Evolutionary conservation across 768 basidiomycete genomes (phyloP), one percentile per base, ranked within the genome.

Genomic region (Neoboletus subvelutipes): DNA sequence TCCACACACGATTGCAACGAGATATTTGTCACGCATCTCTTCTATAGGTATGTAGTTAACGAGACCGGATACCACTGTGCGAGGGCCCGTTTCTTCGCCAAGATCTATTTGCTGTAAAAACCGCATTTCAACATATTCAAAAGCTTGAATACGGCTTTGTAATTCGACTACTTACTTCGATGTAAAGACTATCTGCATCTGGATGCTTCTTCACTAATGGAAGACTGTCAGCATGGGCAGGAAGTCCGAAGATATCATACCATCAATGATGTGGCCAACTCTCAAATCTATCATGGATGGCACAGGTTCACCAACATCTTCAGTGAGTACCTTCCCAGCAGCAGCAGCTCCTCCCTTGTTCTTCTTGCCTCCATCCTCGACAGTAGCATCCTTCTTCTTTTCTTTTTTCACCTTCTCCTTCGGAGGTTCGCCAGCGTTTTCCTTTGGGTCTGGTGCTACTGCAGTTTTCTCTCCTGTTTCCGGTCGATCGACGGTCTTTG

Each of bases 251-350:
- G 33, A 33, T 11, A 33, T 73, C 84, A 68, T 64, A 96, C 94
- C 85, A 69, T 97, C 91, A 18, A 98, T 75, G 60, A 98, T 96
- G 63, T 85, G 87, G 4, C 97, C 96, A 4, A 99, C 93, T 45
- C 96, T 83, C 58, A 99, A 80, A 65, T 99, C 97, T 66, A 99
- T 90, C 95, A 98, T 98, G 43, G 92, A 94, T 15, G 97, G 97
- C 18, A 87, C 78, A 34, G 95, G 94, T 60, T 88, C 87, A n/a
- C 87, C 84, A 3, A 80, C 80, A 61, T 93, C 94, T 56, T 82
- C 84, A 34, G 73, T 71, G 57, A 69, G 68, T 3, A 75, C 76
- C 24, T 71, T 73, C 24, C 65, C 61, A 56, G 70, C 61, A 34
- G 50, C 59, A 55, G 62, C 60, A 24, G 66, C 62, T 26, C 73